phyloP scores from a whole-genome alignment of 2,329 filamentous ascomycete genomes.

The Stachybotrys chartarum region DNA sequence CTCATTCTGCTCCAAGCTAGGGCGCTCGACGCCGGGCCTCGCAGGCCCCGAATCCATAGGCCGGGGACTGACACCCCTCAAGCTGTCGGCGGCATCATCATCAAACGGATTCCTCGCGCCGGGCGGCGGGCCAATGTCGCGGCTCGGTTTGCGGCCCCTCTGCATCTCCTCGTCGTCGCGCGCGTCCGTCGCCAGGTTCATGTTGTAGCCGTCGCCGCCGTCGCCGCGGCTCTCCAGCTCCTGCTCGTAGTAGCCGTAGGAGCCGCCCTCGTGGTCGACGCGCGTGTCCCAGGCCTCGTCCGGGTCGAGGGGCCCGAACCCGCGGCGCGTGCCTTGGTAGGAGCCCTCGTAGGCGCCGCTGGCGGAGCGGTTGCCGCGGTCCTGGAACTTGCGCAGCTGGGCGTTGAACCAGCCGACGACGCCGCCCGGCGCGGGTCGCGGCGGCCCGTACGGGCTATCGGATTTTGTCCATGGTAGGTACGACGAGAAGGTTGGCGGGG shows the following conservation, averaged over 20 bases:
- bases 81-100: conserved; percentile 56
- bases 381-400: conserved; percentile 55
- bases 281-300: conserved; percentile 82
- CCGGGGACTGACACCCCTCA: conserved; percentile 69
- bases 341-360: conserved; percentile 66
- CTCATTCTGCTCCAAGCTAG: conserved; percentile 47
- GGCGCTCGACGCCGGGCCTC: conserved; percentile 22
- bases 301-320: conserved; percentile 65
- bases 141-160: conserved; percentile 36
- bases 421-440: conserved; percentile 52
- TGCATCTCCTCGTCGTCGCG: conserved; percentile 21
- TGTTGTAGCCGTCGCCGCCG: conserved; percentile 37
- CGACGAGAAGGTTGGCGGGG: conserved; percentile 58
- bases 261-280: conserved; percentile 66
- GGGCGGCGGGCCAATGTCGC: conserved; percentile 23
- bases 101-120: conserved; percentile 59
- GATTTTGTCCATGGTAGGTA: conserved; percentile 64
- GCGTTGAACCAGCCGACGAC: conserved; percentile 67
- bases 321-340: conserved; percentile 36
- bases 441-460: conserved; percentile 39
- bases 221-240: conserved; percentile 47
- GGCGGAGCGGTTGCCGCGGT: conserved; percentile 58
- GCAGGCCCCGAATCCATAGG: conserved; percentile 51
- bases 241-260: conserved; percentile 66
- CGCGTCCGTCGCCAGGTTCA: conserved; percentile 37